phyloP scores from a whole-genome alignment of 2,329 filamentous ascomycete genomes.

The Sporothrix brunneoviolacea region DNA sequence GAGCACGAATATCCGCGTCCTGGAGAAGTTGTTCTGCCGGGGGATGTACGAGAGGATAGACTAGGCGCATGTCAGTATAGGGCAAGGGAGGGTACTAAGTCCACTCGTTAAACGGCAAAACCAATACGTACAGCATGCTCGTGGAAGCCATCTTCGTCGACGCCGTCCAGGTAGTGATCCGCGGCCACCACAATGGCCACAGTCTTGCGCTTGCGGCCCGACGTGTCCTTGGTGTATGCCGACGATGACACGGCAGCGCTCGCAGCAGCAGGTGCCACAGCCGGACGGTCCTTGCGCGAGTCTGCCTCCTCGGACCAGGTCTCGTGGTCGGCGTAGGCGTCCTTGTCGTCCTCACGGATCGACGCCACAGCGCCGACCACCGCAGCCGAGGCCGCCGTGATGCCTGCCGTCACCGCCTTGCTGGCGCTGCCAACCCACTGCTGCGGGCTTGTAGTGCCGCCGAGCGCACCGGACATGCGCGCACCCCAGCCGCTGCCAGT shows the following conservation, averaged over 20 bases:
- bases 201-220: conserved; percentile 54
- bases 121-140: conserved; percentile 69
- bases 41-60: conserved; percentile 87
- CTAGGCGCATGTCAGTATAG: conserved; percentile 34
- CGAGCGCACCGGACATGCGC: conserved; percentile 72
- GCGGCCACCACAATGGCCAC: conserved; percentile 88
- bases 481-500: conserved; percentile 55
- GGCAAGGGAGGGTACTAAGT: too few relatives aligned
- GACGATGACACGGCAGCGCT: background rate
- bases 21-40: conserved; percentile 64
- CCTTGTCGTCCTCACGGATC: conserved; percentile 76
- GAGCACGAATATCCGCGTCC: conserved; percentile 74
- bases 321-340: conserved; percentile 76
- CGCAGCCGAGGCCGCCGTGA: conserved; percentile 75
- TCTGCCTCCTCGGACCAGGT: conserved; percentile 89
- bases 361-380: conserved; percentile 76
- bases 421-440: conserved; percentile 81
- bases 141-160: conserved; percentile 55
- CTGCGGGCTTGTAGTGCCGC: conserved; percentile 78
- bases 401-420: conserved; percentile 71
- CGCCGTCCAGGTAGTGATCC: conserved; percentile 54
- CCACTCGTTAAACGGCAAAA: too few relatives aligned
- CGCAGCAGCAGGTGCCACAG: background rate
- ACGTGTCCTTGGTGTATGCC: background rate
- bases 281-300: conserved; percentile 43